Evolutionary conservation across 2,329 filamentous ascomycete species (phyloP).

Genomic region (Dryadomyces quercus-mongolicae): DNA sequence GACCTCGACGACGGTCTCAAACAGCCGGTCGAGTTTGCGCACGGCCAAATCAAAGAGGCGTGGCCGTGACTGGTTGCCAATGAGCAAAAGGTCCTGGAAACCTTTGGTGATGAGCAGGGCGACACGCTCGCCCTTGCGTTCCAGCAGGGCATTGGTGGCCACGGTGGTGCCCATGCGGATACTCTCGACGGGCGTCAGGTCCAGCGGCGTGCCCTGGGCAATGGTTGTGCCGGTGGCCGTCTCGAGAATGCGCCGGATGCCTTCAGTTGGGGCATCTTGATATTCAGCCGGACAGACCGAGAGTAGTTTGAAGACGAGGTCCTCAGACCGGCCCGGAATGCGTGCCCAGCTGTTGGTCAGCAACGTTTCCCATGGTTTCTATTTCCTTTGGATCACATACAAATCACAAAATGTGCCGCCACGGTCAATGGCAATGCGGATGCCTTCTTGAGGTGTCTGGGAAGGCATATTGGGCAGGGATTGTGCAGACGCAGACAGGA

Average conservation of each 20-base stretch:
- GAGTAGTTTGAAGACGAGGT: constrained; percentile 37
- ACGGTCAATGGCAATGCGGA: constrained; percentile 56
- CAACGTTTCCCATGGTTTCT: constrained; percentile 26
- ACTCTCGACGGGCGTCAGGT: constrained; percentile 74
- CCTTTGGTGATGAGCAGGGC: constrained; percentile 79
- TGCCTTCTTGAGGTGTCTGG: not conserved
- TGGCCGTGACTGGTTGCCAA: constrained; percentile 82
- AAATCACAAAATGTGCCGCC: constrained; percentile 82
- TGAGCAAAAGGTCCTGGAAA: constrained; percentile 76
- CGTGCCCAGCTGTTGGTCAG: not conserved
- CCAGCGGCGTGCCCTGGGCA: constrained; percentile 64
- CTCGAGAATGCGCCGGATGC: constrained; percentile 75
- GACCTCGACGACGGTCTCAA: constrained; percentile 75
- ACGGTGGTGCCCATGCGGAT: constrained; percentile 96
- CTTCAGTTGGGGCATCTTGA: constrained; percentile 79
- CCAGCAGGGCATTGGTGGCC: constrained; percentile 81
- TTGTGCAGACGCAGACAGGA: too few species aligned
- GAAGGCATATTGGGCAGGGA: too few species aligned
- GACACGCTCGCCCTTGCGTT: constrained; percentile 81
- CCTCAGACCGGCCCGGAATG: constrained; percentile 49
- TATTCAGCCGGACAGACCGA: constrained; percentile 84
- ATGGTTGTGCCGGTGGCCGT: constrained; percentile 65
- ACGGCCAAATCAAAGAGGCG: constrained; percentile 89
- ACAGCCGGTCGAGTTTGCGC: constrained; percentile 74
- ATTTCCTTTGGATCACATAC: constrained; percentile 46